phyloP scores from a whole-genome alignment of 1,139 yeast species.

The Trichomonascaceae sp. region DNA sequence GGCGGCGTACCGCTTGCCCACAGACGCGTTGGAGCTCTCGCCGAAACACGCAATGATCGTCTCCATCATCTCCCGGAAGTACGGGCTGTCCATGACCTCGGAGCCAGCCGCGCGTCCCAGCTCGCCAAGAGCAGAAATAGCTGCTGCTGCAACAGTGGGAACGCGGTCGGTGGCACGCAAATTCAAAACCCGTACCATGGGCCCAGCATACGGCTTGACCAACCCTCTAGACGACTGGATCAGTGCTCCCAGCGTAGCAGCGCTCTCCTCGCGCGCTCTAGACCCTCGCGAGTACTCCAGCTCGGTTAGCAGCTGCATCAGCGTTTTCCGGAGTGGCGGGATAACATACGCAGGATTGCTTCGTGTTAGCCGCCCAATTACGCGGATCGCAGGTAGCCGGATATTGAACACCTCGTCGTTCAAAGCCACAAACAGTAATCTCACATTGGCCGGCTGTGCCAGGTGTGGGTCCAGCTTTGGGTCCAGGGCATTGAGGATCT shows the following conservation, averaged over 20 bases:
- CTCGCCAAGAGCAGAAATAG: conserved; percentile 83
- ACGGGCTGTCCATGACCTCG: conserved; percentile 45
- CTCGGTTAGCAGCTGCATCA: conserved; percentile 75
- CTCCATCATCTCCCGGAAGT: conserved; percentile 71
- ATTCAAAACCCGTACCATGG: conserved; percentile 70
- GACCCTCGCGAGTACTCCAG: conserved; percentile 67
- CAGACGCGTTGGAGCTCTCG: conserved; percentile 60
- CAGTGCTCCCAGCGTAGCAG: conserved; percentile 56
- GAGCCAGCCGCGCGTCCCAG: conserved; percentile 82
- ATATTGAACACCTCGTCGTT: conserved; percentile 85
- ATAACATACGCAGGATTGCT: conserved; percentile 94
- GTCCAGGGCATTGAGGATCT: conserved; percentile 62
- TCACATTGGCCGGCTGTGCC: conserved; percentile 85
- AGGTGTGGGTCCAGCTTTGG: conserved; percentile 72
- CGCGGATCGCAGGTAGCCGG: conserved; percentile 62
- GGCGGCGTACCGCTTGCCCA: conserved; percentile 80
- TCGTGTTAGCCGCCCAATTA: conserved; percentile 72
- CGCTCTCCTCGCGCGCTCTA: conserved; percentile 79
- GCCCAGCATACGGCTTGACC: conserved; percentile 80
- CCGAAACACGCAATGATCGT: conserved; percentile 75
- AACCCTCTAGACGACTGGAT: conserved; percentile 69
- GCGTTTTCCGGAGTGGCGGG: conserved; percentile 76
- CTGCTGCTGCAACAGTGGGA: conserved; percentile 74
- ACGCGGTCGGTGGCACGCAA: conserved; percentile 59
- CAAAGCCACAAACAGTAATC: conserved; percentile 72